phyloP scores from a whole-genome alignment of 306 rosid genomes.

The Rubus parviflorus region DNA sequence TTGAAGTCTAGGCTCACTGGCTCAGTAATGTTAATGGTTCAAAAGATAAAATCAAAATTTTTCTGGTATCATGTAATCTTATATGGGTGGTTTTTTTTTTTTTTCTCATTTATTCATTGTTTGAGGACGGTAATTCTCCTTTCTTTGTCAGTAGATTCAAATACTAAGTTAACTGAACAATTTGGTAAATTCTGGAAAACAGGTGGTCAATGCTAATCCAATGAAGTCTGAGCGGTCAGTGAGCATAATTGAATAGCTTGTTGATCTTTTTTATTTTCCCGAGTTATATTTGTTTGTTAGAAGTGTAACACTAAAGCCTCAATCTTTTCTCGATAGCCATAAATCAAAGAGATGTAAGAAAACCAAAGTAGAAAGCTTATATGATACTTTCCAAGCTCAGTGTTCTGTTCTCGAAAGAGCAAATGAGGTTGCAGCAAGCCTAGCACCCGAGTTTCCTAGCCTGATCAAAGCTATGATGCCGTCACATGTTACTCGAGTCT shows the following conservation, averaged over 20 bases:
- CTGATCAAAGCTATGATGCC: constrained; percentile 39
- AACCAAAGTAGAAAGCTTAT: constrained; percentile 9
- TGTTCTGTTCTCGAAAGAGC: constrained; percentile 30
- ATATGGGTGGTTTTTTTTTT: neutral
- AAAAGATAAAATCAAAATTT: neutral
- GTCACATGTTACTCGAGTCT: constrained; percentile 51
- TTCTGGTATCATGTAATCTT: neutral
- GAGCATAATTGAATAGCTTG: neutral
- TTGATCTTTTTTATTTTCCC: neutral
- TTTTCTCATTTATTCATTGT: neutral
- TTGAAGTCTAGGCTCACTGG: neutral
- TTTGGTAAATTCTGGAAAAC: constrained; percentile 11
- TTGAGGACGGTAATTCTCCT: neutral
- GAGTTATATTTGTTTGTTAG: neutral
- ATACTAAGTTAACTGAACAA: neutral
- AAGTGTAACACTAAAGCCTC: constrained; percentile 1
- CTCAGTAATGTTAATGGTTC: neutral
- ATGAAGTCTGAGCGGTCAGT: constrained; percentile 35
- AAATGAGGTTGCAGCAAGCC: constrained; percentile 34
- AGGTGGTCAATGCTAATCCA: constrained; percentile 15
- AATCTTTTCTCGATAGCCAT: constrained; percentile 3
- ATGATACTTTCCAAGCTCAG: constrained; percentile 10
- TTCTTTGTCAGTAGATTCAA: neutral
- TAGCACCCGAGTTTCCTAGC: constrained; percentile 37
- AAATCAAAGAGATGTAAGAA: constrained; percentile 28